Evolutionary conservation across 306 rosid genomes (phyloP).

Genomic region (Trichosanthes cucumerina): DNA sequence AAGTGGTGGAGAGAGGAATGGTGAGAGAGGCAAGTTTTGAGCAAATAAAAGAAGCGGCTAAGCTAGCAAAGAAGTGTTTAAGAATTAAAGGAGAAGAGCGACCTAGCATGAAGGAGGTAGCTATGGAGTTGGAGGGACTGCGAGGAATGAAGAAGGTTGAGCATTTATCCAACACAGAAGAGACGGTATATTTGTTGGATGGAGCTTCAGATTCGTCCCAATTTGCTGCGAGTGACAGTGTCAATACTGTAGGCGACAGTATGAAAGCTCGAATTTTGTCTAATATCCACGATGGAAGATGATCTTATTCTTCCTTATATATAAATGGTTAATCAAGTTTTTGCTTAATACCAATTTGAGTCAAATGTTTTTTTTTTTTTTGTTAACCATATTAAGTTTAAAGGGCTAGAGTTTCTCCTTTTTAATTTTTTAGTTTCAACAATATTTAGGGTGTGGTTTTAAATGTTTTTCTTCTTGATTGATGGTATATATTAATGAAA

Average conservation of each 20-base stretch:
- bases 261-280: neutral
- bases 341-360: too few relatives aligned
- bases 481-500: too few relatives aligned
- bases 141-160: neutral
- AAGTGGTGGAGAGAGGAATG: slow-evolving; percentile 21
- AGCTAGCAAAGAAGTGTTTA: slow-evolving; percentile 23
- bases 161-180: neutral
- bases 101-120: slow-evolving; percentile 48
- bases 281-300: neutral
- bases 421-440: too few relatives aligned
- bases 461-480: too few relatives aligned
- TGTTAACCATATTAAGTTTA: too few relatives aligned
- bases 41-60: slow-evolving; percentile 28
- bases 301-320: neutral
- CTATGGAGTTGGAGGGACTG: slow-evolving; percentile 32
- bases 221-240: neutral
- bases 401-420: too few relatives aligned
- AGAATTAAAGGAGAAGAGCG: slow-evolving; percentile 36
- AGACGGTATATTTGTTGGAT: slow-evolving; percentile 12
- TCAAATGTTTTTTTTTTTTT: too few relatives aligned
- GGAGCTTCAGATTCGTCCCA: neutral
- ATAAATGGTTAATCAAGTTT: too few relatives aligned
- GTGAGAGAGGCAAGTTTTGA: slow-evolving; percentile 2
- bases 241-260: neutral
- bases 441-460: too few relatives aligned